Evolutionary conservation across 441 rosid genomes (phyloP), one percentile per base, ranked within the genome.

Genomic region (Raphanus hybrid): DNA sequence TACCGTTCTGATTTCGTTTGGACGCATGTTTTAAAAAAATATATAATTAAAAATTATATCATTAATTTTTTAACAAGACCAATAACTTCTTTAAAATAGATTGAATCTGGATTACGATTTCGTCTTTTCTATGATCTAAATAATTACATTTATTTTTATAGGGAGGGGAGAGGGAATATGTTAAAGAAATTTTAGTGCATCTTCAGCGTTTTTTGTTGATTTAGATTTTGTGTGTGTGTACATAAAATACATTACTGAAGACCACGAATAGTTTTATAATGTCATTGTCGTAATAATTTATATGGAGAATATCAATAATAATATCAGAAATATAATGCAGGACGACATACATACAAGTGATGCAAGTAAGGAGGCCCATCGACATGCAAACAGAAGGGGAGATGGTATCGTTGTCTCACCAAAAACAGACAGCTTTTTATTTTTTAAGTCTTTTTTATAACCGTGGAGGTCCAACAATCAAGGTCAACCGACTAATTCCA

Each of bases 351-450:
- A 68, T 20, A 69, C 43, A 69, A 57, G 71, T 54, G 79, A 75
- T 64, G 69, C 64, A 64, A 73, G 65, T 67, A 78, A 80, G 65
- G 82, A 70, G 79, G 76, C 79, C 82, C 76, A 65, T 70, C 20
- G 66, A 70, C 65, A 59, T 65, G 79, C 32, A 75, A 70, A 29
- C 73, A 66, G 79, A 50, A 20, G 61, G 29, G 20, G 70, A 70
- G 64, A 69, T 69, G 65, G 57, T 39, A 65, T 65, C 41, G 41
- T 59, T 80, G 82, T 70, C 79, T 70, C 69, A 70, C 79, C 73
- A 58, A 79, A 79, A 69, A 64, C 67, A 65, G 79, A 79, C 82
- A 79, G 58, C 71, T 64, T 75, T 69, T 39, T 23, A 23, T 23
- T 23, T 23, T 23, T 23, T 23, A 23, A 23, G 26, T n/a, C n/a